These are phyloP conservation scores for Selaginella moellendorffii DNA, from an alignment of 75 land plant species.

Conservation along the genomic window DNA sequence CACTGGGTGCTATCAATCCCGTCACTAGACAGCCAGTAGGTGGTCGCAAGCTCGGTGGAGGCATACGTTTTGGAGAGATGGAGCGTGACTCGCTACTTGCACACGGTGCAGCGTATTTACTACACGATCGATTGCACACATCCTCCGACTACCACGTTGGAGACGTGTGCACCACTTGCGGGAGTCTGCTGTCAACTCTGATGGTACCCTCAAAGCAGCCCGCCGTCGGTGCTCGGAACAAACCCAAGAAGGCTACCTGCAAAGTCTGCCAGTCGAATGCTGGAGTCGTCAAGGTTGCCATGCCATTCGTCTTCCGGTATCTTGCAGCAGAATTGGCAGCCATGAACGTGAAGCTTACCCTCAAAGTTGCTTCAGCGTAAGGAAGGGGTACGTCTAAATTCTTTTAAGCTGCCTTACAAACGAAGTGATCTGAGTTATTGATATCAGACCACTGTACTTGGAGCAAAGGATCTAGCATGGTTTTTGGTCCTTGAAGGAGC, in stretches of 20 bases:
- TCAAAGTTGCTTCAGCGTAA: conserved; percentile 14
- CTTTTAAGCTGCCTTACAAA: no score
- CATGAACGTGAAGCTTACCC: conserved; percentile 88
- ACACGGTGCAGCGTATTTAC: conserved; percentile 89
- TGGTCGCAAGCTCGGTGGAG: conserved; percentile 91
- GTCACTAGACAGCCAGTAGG: conserved; percentile 86
- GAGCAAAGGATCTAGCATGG: no score
- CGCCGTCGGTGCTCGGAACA: not conserved
- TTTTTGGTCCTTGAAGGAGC: no score
- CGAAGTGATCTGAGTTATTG: no score
- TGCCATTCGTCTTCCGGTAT: conserved; percentile 92
- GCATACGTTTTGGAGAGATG: conserved; percentile 99
- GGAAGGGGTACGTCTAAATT: no score
- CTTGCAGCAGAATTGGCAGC: conserved; percentile 86
- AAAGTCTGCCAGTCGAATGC: conserved; percentile 52
- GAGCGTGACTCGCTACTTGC: conserved; percentile 94
- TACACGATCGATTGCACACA: conserved; percentile 89
- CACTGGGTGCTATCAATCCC: conserved; percentile 74
- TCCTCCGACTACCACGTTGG: conserved; percentile 95
- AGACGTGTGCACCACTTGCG: conserved; percentile 76
- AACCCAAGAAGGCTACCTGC: conserved; percentile 46
- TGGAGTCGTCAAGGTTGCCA: conserved; percentile 85
- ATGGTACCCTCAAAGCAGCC: conserved; percentile 26
- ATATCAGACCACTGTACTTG: no score
- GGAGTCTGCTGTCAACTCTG: conserved; percentile 58